Base-by-base conservation (phyloP, 306 rosid species). In the Arachis stenosperma region DNA sequence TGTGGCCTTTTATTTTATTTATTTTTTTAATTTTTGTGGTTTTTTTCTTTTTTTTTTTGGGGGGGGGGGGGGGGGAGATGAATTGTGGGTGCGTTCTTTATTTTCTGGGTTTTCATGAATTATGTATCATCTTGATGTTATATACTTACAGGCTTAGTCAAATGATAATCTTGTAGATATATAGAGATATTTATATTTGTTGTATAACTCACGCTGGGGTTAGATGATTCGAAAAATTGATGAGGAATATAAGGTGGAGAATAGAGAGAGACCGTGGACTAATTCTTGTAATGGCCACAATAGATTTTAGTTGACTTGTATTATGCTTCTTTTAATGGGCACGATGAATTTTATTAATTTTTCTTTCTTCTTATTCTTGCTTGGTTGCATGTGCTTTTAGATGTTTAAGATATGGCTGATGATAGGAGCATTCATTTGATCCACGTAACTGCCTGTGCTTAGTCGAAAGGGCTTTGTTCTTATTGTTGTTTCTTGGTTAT, bases 221-320 rank as follows among this genome's bases (percentile, higher is more conserved):
- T 10, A 29, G 53, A 53, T 57, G 72, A 33, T 47, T 33, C 29
- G 0, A 37, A 17, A 71, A 8, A 63, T 71, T 64, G 62, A 56
- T 69, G 61, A 42, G 54, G 61, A 66, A 67, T 62, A 42, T 55
- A 60, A 44, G 64, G 56, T 76, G 29, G 62, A 60, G 73, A 13
- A 55, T 48, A 22, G 61, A 63, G 36, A 22, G 61, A 63, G 36
- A 14, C 53, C 14, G 13, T 56, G 22, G 17, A 51, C 46, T 69
- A 10, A 40, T 52, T 17, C 57, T n/a, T 52, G 5, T 52, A 14
- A 52, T 33, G 43, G 14, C 64, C 15, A 59, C 36, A 15, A 1
- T 8, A 33, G 14, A 1, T 5, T 30, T 29, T 30, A 57, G 27
- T 2, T 71, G 43, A 8, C 53, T 60, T 67, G 39, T 6, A 27